Base-by-base conservation (phyloP, 208 protist genomes). In the Trypanosoma scelopori region DNA sequence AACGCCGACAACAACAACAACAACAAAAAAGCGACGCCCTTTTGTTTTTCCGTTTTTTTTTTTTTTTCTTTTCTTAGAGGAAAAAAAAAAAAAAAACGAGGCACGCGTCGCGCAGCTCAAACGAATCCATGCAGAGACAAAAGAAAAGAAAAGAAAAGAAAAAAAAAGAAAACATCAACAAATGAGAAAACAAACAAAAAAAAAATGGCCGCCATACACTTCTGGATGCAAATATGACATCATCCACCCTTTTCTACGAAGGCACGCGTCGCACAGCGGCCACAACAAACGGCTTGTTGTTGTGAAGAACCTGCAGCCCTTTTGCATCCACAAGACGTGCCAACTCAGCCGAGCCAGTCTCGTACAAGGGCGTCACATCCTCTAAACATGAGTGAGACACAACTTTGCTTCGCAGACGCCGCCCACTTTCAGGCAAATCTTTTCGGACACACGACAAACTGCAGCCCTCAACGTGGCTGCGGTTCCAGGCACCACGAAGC, bases 251-350 rank as follows among this genome's bases (percentile, higher is more conserved):
- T 55, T 67, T 39, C 23, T 70, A 65, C 46, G 60, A 20, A 35
- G 28, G 50, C 16, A 56, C 5, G 1, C 67, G 55, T 32, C 49
- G 41, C 25, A 15, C 28, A 15, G 73, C 70, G 0, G 66, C 48
- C 15, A 84, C 71, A 49, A 84, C 79, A 70, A 89, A 89, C 35
- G 71, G 51, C 28, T 75, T 66, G 42, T 74, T 71, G 25, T 77
- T 69, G 67, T 90, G 84, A 27, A 86, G 42, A 1, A 61, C 58
- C 55, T 79, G 32, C 15, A 81, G 60, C 1, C 81, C 35, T 35
- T 86, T 81, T 13, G 73, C 58, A 49, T 86, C 70, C n/a, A 90
- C 78, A 27, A 43, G 61, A 28, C 60, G 75, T 62, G 75, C 32
- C 52, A 86, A 39, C 27, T 73, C 64, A 0, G 65, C 71, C 3